Evolutionary conservation across 140 eudicot genomes (phyloP).

Genomic region (Senecio squalidus): DNA sequence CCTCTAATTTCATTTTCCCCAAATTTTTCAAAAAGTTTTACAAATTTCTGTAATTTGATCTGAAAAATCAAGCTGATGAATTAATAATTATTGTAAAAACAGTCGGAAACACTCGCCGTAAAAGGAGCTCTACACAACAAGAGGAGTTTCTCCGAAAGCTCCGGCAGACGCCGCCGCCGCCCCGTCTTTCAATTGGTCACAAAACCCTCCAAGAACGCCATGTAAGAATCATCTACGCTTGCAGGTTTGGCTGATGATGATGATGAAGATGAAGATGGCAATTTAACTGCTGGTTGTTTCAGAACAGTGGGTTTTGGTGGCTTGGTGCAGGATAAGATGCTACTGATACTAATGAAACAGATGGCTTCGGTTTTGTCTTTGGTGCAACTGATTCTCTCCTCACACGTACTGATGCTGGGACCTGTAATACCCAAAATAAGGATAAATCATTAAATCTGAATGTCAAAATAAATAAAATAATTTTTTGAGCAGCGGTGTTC

Average conservation of each 20-base stretch:
- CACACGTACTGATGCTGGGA: conserved; percentile 93
- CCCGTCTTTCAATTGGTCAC: too few relatives aligned
- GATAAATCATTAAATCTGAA: background rate
- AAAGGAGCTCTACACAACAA: too few relatives aligned
- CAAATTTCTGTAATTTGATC: too few relatives aligned
- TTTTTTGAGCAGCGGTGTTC: too few relatives aligned
- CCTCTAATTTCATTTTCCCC: too few relatives aligned
- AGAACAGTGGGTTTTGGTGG: conserved; percentile 43
- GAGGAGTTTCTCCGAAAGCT: too few relatives aligned
- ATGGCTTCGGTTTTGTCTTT: conserved; percentile 68
- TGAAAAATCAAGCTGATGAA: too few relatives aligned
- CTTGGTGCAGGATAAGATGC: conserved; percentile 38
- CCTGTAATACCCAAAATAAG: conserved; percentile 31
- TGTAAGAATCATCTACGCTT: conserved; percentile 86
- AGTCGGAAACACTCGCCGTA: too few relatives aligned
- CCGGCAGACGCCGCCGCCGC: too few relatives aligned
- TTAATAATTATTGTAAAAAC: too few relatives aligned
- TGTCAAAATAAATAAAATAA: background rate
- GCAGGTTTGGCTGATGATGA: conserved; percentile 54
- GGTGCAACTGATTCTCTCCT: conserved; percentile 84
- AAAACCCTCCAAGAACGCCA: conserved; percentile 94
- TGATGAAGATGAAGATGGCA: conserved; percentile 36
- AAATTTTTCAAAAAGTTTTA: too few relatives aligned
- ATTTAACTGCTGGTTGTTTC: conserved; percentile 44
- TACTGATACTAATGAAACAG: conserved; percentile 35